Conservation (phyloP, 2,329 filamentous ascomycete genomes). For the Paecilomyces dactylethromorphus region DNA sequence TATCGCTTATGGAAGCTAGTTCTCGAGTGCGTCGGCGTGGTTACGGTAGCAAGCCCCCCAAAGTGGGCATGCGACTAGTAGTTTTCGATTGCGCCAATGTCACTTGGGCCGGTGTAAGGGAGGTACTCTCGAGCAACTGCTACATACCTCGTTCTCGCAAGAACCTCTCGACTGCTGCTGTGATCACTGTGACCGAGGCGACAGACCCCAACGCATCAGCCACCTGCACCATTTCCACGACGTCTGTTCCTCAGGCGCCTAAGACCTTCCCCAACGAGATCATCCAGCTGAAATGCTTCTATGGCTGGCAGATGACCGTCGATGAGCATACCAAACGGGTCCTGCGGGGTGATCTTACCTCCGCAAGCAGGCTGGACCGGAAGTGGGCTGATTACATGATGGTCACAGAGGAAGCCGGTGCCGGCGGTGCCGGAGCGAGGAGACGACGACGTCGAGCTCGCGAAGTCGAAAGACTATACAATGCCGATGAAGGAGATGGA, state of each 20-base stretch:
- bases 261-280: constrained; percentile 63
- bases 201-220: constrained; percentile 9
- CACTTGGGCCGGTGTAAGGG: constrained; percentile 85
- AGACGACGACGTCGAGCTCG: constrained; percentile 69
- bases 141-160: constrained; percentile 54
- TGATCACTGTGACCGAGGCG: constrained; percentile 28
- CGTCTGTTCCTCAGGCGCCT: constrained; percentile 16
- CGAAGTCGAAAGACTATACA: constrained; percentile 73
- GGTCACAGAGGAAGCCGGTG: constrained; percentile 75
- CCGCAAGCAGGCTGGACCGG: constrained; percentile 72
- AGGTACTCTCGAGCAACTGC: constrained; percentile 78
- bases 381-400: constrained; percentile 97
- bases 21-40: constrained; percentile 66
- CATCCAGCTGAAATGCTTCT: constrained; percentile 86
- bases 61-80: constrained; percentile 65
- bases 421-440: constrained; percentile 52
- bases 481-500: constrained; percentile 69
- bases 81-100: constrained; percentile 90
- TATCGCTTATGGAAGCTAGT: constrained; percentile 78
- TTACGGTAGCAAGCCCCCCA: constrained; percentile 43
- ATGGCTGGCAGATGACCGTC: constrained; percentile 90
- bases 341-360: constrained; percentile 64
- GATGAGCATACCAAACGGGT: constrained; percentile 89
- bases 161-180: constrained; percentile 14
- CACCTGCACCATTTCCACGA: constrained; percentile 18